phyloP scores from a whole-genome alignment of 306 rosid species.

The Quercus aquifolioides region DNA sequence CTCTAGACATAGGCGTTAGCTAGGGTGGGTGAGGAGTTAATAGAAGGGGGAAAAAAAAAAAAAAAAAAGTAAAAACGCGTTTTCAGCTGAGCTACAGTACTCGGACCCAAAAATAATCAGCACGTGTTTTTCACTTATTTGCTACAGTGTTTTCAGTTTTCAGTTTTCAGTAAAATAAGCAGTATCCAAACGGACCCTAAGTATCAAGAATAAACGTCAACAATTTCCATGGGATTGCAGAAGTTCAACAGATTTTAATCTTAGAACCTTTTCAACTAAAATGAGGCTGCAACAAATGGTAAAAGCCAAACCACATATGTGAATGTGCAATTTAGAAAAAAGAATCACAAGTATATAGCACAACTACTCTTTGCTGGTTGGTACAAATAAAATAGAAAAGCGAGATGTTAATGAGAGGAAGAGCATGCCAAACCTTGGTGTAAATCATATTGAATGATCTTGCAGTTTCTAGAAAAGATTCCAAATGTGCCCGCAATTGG shows the following conservation, averaged over 20 bases:
- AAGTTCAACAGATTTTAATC: background rate
- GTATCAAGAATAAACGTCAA: background rate
- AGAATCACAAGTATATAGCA: background rate
- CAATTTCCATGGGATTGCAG: background rate
- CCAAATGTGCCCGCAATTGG: constrained; percentile 77
- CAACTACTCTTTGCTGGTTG: background rate
- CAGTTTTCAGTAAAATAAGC: too few species aligned
- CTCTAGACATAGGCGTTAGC: too few species aligned
- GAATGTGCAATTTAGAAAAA: background rate
- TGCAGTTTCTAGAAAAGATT: constrained; percentile 93
- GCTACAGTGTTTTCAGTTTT: too few species aligned
- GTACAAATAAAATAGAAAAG: background rate
- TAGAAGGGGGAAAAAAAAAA: too few species aligned
- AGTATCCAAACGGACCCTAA: too few species aligned
- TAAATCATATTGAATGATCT: constrained; percentile 82
- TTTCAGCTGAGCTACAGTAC: too few species aligned
- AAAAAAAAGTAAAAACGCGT: too few species aligned
- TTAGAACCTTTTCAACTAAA: background rate
- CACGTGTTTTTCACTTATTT: too few species aligned
- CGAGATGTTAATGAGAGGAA: background rate
- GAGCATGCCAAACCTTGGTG: constrained; percentile 60
- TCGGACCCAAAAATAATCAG: too few species aligned
- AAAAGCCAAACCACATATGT: background rate
- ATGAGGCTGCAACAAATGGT: background rate
- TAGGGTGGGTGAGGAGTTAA: too few species aligned